A percentile compares a stretch with the other conserved stretches of the same genome.
phyloP scores from a whole-genome alignment of 1,284 basidiomycete genomes.

The Leccinum ambiguum region DNA sequence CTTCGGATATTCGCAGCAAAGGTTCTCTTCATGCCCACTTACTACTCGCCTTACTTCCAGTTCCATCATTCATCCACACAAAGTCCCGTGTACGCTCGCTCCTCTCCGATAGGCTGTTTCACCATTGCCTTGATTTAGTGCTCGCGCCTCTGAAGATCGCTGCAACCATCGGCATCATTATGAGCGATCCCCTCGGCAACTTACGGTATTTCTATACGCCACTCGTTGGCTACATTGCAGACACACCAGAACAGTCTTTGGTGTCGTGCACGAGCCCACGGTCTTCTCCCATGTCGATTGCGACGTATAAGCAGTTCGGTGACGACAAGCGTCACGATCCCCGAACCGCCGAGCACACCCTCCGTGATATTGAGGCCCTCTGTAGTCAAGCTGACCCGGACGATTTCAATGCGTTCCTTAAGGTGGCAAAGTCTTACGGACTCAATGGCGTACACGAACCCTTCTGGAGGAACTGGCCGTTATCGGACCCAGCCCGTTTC shows the following conservation, averaged over 20 bases:
- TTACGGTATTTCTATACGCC: background rate
- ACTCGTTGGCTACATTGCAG: background rate
- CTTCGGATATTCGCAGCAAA: background rate
- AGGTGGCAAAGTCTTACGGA: background rate
- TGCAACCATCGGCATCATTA: background rate
- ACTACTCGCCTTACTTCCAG: background rate
- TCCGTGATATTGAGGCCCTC: background rate
- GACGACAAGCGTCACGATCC: background rate
- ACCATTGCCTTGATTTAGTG: background rate
- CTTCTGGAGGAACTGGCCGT: slow-evolving; percentile 5
- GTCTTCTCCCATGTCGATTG: background rate
- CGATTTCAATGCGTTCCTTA: background rate
- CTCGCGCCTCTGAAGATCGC: background rate
- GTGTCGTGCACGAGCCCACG: background rate
- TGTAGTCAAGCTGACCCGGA: background rate
- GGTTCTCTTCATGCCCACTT: background rate
- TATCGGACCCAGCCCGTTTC: background rate
- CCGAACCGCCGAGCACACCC: background rate
- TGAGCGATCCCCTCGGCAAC: background rate
- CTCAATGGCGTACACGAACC: slow-evolving; percentile 2
- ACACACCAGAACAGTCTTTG: background rate
- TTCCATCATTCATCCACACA: background rate
- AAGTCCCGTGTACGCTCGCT: background rate
- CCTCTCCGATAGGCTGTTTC: background rate
- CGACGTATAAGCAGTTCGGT: background rate